These are phyloP conservation scores for Castanea crenata DNA, from an alignment of 306 rosid genomes.

Conservation along the genomic window DNA sequence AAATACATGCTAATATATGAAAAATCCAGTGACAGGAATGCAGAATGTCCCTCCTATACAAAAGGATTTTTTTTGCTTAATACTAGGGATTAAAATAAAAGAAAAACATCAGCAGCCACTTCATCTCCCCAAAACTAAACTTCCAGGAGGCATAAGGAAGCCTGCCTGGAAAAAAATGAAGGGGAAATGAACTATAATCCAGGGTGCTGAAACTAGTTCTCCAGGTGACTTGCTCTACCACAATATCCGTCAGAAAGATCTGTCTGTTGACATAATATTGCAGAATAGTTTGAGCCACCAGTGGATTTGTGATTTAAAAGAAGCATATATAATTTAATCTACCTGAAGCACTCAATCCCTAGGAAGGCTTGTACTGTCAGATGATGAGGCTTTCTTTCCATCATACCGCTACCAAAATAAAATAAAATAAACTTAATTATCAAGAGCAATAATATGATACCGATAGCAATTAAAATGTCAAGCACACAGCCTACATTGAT, in stretches of 20 bases:
- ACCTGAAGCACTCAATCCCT: conserved; percentile 52
- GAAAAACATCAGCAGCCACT: conserved; percentile 27
- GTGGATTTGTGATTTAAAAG: conserved; percentile 27
- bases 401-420: conserved; percentile 59
- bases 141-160: conserved; percentile 20
- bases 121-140: conserved; percentile 34
- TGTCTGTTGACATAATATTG: conserved; percentile 33
- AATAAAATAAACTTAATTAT: conserved; percentile 3
- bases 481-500: background rate
- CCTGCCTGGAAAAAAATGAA: conserved; percentile 11
- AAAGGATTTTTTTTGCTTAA: conserved; percentile 1
- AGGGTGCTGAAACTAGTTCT: conserved; percentile 31
- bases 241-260: conserved; percentile 30
- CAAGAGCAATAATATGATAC: conserved; percentile 19
- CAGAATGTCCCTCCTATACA: conserved; percentile 37
- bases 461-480: background rate
- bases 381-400: conserved; percentile 54
- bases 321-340: conserved; percentile 20
- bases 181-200: conserved; percentile 19
- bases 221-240: conserved; percentile 25
- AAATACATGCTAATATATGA: conserved; percentile 32
- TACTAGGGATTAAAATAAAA: conserved; percentile 1
- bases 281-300: conserved; percentile 30
- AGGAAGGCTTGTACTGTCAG: conserved; percentile 41
- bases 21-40: conserved; percentile 27